These are phyloP conservation scores for Lactifluus volemus DNA, from an alignment of 768 basidiomycete genomes.

Conservation along the genomic window DNA sequence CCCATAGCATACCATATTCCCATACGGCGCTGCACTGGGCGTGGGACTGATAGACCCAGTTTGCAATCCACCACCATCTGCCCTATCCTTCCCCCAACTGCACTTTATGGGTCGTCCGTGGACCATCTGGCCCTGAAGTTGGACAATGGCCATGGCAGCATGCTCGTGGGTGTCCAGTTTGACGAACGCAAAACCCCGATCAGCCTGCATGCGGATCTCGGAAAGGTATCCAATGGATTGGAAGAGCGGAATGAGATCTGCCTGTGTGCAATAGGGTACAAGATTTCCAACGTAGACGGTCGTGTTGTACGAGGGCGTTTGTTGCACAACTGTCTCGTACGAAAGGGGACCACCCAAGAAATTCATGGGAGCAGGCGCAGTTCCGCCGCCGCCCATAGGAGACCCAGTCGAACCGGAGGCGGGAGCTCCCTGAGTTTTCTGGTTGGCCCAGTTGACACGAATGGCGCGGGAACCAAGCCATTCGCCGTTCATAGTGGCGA, in stretches of 20 bases:
- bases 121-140: constrained; percentile 93
- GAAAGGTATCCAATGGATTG: constrained; percentile 98
- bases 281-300: constrained; percentile 99
- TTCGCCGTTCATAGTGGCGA: constrained; percentile 99
- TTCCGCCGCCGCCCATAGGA: constrained; percentile 31
- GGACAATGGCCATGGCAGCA: constrained; percentile 95
- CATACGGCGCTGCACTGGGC: constrained; percentile 57
- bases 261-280: constrained; percentile 94
- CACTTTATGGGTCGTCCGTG: constrained; percentile 97
- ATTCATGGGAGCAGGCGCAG: constrained; percentile 83
- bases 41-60: constrained; percentile 49
- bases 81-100: constrained; percentile 97
- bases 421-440: constrained; percentile 82
- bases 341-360: constrained; percentile 84
- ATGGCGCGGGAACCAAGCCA: constrained; percentile 98
- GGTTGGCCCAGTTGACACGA: constrained; percentile 99
- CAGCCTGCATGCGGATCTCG: constrained; percentile 98
- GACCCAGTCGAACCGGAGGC: constrained; percentile 7
- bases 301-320: constrained; percentile 89
- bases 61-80: constrained; percentile 55
- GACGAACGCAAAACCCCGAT: constrained; percentile 97
- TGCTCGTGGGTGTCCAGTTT: constrained; percentile 98
- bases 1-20: constrained; percentile 56
- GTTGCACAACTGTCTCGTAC: constrained; percentile 88
- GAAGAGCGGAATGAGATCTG: constrained; percentile 95